Evolutionary conservation across 2,329 filamentous ascomycete genomes (phyloP), one percentile per base, ranked within the genome.

Genomic region (Anisogramma anomala): DNA sequence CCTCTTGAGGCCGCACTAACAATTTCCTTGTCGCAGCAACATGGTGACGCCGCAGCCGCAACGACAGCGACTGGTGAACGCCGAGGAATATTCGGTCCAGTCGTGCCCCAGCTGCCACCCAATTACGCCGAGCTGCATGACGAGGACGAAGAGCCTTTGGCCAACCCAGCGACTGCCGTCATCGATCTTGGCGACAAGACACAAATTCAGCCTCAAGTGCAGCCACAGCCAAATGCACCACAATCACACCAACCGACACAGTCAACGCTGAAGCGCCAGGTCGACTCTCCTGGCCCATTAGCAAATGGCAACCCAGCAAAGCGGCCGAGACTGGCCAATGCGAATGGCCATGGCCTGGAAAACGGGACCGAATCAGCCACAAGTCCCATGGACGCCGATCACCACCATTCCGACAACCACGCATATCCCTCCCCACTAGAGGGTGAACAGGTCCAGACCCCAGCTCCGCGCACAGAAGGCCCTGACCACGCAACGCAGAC

Each of bases 361-460:
- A 72, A 73, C 57, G 66, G 65, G 52, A 56, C 61, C 53, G 71
- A 67, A 57, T 63, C 68, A 53, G 65, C 68, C 52, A 62, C 67
- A 32, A 72, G 69, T 48, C 69, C 73, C 49, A 77, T 79, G 73
- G 74, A 79, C 49, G 58, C 78, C 48, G 75, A 79, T 57, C 54
- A 56, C 40, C 58, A 65, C 50, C 57, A 60, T 42, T 59, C 59
- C 43, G 60, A 63, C 48, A 73, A 74, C 53, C 73, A 79, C 58
- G 76, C 76, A 52, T 81, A 80, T 53, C 77, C 76, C 39, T 80
- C 77, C 41, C 76, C 77, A 41, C 67, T 75, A 15, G 74, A 77
- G 55, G 68, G 70, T 45, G 73, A 77, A 50, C 66, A 68, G 46
- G 65, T 64, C 40, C 63, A 68, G 33, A 71, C 71, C 33, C 70